Percentiles rank a stretch among this genome's conserved stretches.
Conservation (phyloP, 2,329 filamentous ascomycete genomes). For the Dothistroma septosporum region DNA sequence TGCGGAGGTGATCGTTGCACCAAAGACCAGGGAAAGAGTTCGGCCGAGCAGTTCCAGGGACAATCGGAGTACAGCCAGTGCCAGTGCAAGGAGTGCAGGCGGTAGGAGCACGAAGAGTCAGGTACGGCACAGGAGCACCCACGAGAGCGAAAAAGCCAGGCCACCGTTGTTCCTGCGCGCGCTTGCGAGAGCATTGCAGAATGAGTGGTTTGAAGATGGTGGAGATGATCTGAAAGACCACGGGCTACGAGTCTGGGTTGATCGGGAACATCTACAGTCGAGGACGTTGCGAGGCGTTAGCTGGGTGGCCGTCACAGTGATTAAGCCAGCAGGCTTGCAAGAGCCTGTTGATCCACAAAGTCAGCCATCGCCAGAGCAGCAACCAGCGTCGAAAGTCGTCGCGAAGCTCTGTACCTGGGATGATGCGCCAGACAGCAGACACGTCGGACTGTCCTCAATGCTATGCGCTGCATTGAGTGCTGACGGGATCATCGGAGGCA, state of each 20-base stretch:
- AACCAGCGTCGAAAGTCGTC: constrained; percentile 63
- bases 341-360: constrained; percentile 67
- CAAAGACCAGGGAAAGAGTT: constrained; percentile 66
- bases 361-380: constrained; percentile 57
- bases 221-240: constrained; percentile 49
- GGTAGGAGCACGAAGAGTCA: constrained; percentile 71
- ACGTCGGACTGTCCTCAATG: constrained; percentile 71
- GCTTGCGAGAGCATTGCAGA: constrained; percentile 64
- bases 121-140: constrained; percentile 54
- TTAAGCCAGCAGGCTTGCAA: constrained; percentile 74
- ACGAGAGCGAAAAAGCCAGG: constrained; percentile 63
- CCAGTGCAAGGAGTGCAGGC: constrained; percentile 67
- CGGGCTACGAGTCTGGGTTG: constrained; percentile 75
- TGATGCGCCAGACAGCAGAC: constrained; percentile 76
- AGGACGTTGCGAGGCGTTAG: constrained; percentile 71
- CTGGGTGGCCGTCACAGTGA: constrained; percentile 79
- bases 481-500: constrained; percentile 72
- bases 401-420: constrained; percentile 76
- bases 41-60: constrained; percentile 64
- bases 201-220: constrained; percentile 68
- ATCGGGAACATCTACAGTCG: constrained; percentile 67
- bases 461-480: constrained; percentile 71
- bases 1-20: constrained; percentile 94
- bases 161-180: constrained; percentile 72
- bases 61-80: constrained; percentile 73